Base-by-base conservation (phyloP, 1,139 yeast genomes). In the Geotrichum histeridarum region DNA sequence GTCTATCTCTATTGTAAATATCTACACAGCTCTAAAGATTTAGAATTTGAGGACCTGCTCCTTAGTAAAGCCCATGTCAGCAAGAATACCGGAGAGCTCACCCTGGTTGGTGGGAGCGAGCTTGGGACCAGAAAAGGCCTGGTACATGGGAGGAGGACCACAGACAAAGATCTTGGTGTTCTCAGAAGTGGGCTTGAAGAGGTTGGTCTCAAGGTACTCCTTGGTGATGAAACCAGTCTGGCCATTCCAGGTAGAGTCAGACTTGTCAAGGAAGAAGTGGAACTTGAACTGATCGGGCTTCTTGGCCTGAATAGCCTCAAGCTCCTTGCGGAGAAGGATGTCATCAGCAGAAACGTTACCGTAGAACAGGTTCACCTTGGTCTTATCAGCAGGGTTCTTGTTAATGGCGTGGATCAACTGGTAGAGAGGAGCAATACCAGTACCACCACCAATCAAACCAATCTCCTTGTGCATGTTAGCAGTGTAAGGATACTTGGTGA, bases 351-450 rank as follows among this genome's bases (percentile, higher is more conserved):
- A 73, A 69, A 83, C 81, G 70, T 84, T 85, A 62, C 96, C 97
- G 73, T 87, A 90, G 67, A 84, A 71, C 65, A 93, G 77, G 62
- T 81, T 77, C 60, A 93, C 80, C 76, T 86, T 84, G 66, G 98
- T 93, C 70, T 86, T 85, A 74, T 91, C 98, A 42, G 73, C 73
- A 47, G 94, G 89, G 76, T 90, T 82, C 65, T 77, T 77, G 68
- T 63, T 64, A 51, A 70, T 63, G 54, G 61, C 63, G 57, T 66
- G 67, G 61, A 88, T 72, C 70, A 93, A 74, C 75, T 93, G 99
- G 77, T 79, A 90, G 77, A 91, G 78, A 59, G 98, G 99, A 33
- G 97, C 88, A 72, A 93, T 89, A 73, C 98, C 98, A 50, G 95
- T 80, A 67, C 99, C 99, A 63, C 96, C 99, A 63, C 97, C 98